Base-by-base conservation (phyloP, 1,139 yeast genomes). In the Yamadazyma sp. region DNA sequence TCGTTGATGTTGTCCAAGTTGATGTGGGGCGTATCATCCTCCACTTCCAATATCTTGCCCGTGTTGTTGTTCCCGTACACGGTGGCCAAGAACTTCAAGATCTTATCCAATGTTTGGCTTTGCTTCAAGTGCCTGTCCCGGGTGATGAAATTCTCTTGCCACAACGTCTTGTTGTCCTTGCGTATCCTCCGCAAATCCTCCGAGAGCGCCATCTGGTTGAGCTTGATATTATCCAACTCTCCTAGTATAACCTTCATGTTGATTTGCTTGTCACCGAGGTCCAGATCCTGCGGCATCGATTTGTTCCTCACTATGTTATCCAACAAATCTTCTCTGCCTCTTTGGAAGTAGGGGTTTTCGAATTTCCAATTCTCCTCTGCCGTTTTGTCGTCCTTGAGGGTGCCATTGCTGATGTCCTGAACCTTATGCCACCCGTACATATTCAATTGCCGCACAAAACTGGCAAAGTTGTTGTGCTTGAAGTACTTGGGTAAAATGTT, bases 361-460 rank as follows among this genome's bases (percentile, higher is more conserved):
- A 87, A 87, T 59, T 85, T 89, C 86, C 87, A 82, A 43, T 62
- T 65, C 54, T 71, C 73, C 32, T 67, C 72, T 12, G 47, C 62
- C 10, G 50, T 54, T 51, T 73, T 71, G 49, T 82, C 89, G 37
- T 77, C 82, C 41, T 71, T 70, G 63, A 85, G 64, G 2, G 87
- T 76, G 1, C 92, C 92, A 20, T 79, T 73, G 36, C 65, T 81
- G 38, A 83, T 78, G 61, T 84, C 95, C 59, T 81, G 94, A 6
- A 92, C 92, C 64, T 92, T 92, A 64, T 92, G 98, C 89, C 96
- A 92, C 28, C 98, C 98, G 58, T 92, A 92, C 95, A 92, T 92
- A 63, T 92, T 92, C 56, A 92, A 70, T 59, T 91, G 98, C 41
- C 98, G 78, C 6, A 91, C 98, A 69, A 92, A 92, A 51, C 92